phyloP scores from a whole-genome alignment of 768 basidiomycete genomes.

The Collybia sordida region DNA sequence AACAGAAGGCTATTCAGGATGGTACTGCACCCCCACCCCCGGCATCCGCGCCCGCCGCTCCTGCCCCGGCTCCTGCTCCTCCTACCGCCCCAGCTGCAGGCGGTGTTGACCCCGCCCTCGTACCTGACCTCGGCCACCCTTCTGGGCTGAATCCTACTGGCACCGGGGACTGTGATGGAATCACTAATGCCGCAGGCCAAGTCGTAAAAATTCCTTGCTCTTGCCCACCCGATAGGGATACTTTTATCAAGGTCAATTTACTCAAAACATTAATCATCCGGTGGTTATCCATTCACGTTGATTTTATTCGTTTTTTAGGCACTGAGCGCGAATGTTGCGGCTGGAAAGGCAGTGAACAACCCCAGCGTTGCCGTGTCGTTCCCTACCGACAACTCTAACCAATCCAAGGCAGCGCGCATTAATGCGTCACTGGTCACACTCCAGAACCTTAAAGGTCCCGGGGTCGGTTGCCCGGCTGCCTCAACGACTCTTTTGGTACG shows the following conservation, averaged over 20 bases:
- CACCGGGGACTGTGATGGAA: conserved; percentile 72
- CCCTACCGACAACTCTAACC: conserved; percentile 58
- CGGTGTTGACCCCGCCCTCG: conserved; percentile 51
- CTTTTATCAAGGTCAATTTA: conserved; percentile 46
- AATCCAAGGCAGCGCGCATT: conserved; percentile 56
- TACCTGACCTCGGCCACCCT: conserved; percentile 57
- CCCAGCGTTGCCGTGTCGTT: conserved; percentile 53
- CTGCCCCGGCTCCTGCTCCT: conserved; percentile 13
- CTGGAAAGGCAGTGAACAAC: conserved; percentile 66
- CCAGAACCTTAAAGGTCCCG: conserved; percentile 71
- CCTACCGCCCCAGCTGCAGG: conserved; percentile 25
- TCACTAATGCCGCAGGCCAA: conserved; percentile 49
- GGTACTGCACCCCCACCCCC: conserved; percentile 21
- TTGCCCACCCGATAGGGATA: conserved; percentile 57
- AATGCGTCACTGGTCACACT: conserved; percentile 60
- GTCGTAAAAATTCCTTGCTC: conserved; percentile 65
- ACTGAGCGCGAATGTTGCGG: conserved; percentile 57
- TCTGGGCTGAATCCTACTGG: conserved; percentile 64
- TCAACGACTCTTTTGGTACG: conserved; percentile 22
- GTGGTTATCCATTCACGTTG: background rate
- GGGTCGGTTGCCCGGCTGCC: conserved; percentile 61
- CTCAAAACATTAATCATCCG: background rate
- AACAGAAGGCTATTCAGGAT: conserved; percentile 34
- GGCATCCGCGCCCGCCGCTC: conserved; percentile 13
- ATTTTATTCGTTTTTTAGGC: conserved; percentile 22